Base-by-base conservation (phyloP, 805 yeast species). In the Kregervanrija pseudodelftensis region DNA sequence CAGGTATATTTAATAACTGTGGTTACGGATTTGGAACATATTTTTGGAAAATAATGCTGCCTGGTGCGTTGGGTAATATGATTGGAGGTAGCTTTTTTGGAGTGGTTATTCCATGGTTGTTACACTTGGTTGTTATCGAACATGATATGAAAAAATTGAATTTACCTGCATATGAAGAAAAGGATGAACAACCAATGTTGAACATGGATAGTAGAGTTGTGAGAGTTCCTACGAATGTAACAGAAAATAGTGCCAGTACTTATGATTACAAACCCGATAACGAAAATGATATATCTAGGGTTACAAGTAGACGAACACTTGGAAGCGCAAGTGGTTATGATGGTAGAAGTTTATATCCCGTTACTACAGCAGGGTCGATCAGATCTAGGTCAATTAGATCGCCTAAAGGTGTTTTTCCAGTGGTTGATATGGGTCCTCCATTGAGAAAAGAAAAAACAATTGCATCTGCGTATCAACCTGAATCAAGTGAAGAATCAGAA, bases 391-490 rank as follows among this genome's bases (percentile, higher is more conserved):
- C 41, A 30, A 43, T 63, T 5, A 63, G 76, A 49, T 81, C 89
- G 1, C 95, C 91, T 3, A 76, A 76, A 22, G 87, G 87, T 48
- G 89, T 84, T 1, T 85, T 84, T 63, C 93, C 95, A 0, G 90
- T 85, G 2, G 69, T 70, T 52, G 91, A 86, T 1, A 83, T 85
- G 91, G 89, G 86, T 1, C 70, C 68, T 10, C 84, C 91, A 3
- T 59, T 76, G 36, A 63, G 61, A 28, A 65, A 74, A 43, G 90
- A 84, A 53, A 65, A 64, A 38, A 68, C 81, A 0, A 79, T 84
- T 43, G 87, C 87, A 4, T 66, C 68, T 28, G 51, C 68, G 9
- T 53, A 55, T 52, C 33, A 37, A 1, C 41, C 41, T 33, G 45
- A 37, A n/a, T 36, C 39, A 12, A n/a, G n/a, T n/a, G 37, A 33